Conservation (phyloP, 2,329 filamentous ascomycete genomes). For the Fusarium tanahbumbuense region DNA sequence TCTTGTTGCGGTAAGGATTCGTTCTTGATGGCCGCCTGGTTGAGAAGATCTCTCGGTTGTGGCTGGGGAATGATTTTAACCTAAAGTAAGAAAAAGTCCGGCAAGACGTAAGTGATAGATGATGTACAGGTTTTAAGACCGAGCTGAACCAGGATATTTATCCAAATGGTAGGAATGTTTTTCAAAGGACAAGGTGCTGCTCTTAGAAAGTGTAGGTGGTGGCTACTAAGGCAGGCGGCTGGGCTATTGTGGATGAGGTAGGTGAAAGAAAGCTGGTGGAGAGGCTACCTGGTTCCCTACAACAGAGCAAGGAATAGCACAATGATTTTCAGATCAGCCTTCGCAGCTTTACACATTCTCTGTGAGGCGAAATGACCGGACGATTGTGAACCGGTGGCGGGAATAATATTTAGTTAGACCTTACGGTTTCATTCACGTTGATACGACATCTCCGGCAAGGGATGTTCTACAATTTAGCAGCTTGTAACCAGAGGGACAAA, state of each 20-base stretch:
- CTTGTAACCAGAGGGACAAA: neutral
- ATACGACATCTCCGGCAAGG: neutral
- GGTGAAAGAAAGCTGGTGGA: neutral
- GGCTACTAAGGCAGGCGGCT: neutral
- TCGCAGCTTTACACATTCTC: too few relatives aligned
- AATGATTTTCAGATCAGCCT: neutral
- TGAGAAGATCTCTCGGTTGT: slow-evolving; percentile 31
- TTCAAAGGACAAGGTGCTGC: slow-evolving; percentile 10
- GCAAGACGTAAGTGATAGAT: neutral
- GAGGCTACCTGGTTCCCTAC: neutral
- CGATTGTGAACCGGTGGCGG: slow-evolving; percentile 25
- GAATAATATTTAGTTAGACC: neutral
- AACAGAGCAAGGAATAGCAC: neutral
- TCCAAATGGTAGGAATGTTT: neutral
- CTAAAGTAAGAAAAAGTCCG: neutral
- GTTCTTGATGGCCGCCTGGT: slow-evolving; percentile 20
- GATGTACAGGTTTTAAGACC: neutral
- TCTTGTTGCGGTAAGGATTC: slow-evolving; percentile 27
- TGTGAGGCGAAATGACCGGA: slow-evolving; percentile 11
- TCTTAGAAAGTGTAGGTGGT: slow-evolving; percentile 17
- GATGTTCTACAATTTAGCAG: neutral
- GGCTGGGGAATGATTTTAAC: slow-evolving; percentile 34
- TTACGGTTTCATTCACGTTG: neutral
- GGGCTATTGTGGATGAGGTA: slow-evolving; percentile 17
- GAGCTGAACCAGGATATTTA: neutral